phyloP scores from a whole-genome alignment of 164 flowering plant genomes.

The Umbilicus rupestris region DNA sequence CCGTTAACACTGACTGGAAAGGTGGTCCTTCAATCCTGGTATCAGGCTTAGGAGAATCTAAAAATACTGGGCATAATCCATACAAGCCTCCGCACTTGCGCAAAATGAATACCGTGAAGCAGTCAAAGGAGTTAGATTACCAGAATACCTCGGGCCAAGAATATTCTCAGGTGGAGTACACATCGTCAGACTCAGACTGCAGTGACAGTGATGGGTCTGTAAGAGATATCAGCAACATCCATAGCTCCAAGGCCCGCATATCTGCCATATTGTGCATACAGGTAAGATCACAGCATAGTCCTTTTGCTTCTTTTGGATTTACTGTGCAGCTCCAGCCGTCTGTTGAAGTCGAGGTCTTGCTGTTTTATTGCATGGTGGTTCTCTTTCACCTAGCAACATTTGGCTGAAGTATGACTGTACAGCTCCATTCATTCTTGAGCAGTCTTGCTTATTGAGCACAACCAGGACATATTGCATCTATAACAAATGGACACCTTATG shows the following conservation, averaged over 20 bases:
- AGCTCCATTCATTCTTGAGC: too few relatives aligned
- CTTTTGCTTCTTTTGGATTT: too few relatives aligned
- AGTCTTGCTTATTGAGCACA: neutral
- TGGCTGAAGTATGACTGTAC: too few relatives aligned
- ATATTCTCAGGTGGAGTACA: constrained; percentile 22
- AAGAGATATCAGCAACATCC: constrained; percentile 27
- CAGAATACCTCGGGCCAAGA: constrained; percentile 29
- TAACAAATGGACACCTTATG: neutral
- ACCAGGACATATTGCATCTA: neutral
- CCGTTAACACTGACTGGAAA: constrained; percentile 22
- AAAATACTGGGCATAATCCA: constrained; percentile 26
- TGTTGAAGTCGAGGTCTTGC: too few relatives aligned
- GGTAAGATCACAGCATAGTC: constrained; percentile 22
- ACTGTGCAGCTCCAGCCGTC: too few relatives aligned
- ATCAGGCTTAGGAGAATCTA: constrained; percentile 20
- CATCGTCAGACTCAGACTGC: constrained; percentile 92
- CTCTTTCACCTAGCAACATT: too few relatives aligned
- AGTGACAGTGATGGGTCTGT: constrained; percentile 73
- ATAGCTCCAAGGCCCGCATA: constrained; percentile 58
- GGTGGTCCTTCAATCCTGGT: constrained; percentile 15
- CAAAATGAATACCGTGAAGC: constrained; percentile 34
- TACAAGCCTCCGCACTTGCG: constrained; percentile 94
- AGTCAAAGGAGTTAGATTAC: constrained; percentile 20
- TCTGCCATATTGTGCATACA: constrained; percentile 77
- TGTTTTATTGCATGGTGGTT: too few relatives aligned